Evolutionary conservation across 257 asterid species (phyloP), one percentile per base, ranked within the genome.

Genomic region (Solanum verrucosum): DNA sequence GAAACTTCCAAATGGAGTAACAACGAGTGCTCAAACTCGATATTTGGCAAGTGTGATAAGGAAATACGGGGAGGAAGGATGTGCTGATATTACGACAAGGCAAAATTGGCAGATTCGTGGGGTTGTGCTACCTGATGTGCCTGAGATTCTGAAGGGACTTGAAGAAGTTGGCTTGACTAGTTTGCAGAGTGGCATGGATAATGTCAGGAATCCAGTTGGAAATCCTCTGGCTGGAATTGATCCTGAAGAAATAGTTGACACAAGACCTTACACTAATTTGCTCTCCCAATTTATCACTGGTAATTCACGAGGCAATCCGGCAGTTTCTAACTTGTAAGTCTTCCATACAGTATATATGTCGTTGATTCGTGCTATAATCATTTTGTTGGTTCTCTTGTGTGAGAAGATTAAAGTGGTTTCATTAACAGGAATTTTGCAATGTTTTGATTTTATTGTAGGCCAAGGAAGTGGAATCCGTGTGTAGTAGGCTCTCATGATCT

Each of bases 91-190:
- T 15, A 97, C 99, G 1, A 97, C 99, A 0, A 87, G 99, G 92
- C 99, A 97, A 65, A 97, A 97, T 86, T 97, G 98, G 99, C 98
- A 97, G 81, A 97, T 97, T 56, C 98, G 99, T 2, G 99, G 99
- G 1, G 98, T 97, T 2, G 96, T 95, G 11, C 87, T 97, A 86
- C 89, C 96, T 2, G 99, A 97, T 86, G 98, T 96, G 70, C 99
- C 98, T 1, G 98, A 94, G 87, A 96, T 97, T 86, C 90, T 97
- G 2, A 90, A 92, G 87, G 98, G 99, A 75, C 96, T 97, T 0
- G 95, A 93, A 12, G 93, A 92, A 84, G 99, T 97, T 21, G 99
- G 98, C 10, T 87, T 97, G 89, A 96, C 99, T 3, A 97, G 99
- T 90, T 91, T 97, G 85, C 99, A 97, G 93, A 97, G 99, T 87